A percentile compares a stretch with the other conserved stretches of the same genome.
Evolutionary conservation across 352 stramenopile genomes (phyloP).

Genomic region (Phytophthora pluvialis): DNA sequence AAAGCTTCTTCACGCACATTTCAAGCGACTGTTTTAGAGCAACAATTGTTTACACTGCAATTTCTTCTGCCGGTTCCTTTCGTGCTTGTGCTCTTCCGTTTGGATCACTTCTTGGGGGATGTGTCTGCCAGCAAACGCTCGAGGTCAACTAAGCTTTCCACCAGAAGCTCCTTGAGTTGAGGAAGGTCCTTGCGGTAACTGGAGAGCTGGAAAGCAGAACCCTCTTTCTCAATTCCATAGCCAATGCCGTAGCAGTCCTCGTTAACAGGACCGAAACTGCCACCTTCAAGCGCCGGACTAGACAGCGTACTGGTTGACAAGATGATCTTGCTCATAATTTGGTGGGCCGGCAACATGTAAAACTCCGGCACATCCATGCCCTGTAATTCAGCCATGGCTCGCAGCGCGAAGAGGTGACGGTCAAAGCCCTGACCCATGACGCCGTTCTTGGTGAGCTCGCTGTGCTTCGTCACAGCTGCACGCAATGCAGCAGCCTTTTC

Average conservation of each 20-base stretch:
- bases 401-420: constrained; percentile 85
- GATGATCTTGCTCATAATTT: constrained; percentile 90
- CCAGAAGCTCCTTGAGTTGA: constrained; percentile 74
- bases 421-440: constrained; percentile 93
- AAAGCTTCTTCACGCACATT: constrained; percentile 7
- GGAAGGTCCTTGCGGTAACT: constrained; percentile 84
- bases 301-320: constrained; percentile 91
- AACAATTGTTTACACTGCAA: background rate
- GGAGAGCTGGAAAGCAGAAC: constrained; percentile 86
- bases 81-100: background rate
- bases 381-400: constrained; percentile 71
- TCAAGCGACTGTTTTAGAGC: background rate
- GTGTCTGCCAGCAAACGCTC: constrained; percentile 64
- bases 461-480: constrained; percentile 85
- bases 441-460: constrained; percentile 89
- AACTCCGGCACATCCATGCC: constrained; percentile 69
- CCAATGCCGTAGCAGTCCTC: constrained; percentile 91
- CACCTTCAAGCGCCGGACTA: constrained; percentile 83
- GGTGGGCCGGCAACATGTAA: constrained; percentile 80
- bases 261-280: constrained; percentile 91
- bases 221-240: constrained; percentile 87
- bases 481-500: constrained; percentile 78
- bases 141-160: constrained; percentile 77
- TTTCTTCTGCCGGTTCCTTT: constrained; percentile 2
- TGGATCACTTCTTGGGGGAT: constrained; percentile 36